Base-by-base conservation (phyloP, 2,329 filamentous ascomycete genomes). In the Curvularia lunata region DNA sequence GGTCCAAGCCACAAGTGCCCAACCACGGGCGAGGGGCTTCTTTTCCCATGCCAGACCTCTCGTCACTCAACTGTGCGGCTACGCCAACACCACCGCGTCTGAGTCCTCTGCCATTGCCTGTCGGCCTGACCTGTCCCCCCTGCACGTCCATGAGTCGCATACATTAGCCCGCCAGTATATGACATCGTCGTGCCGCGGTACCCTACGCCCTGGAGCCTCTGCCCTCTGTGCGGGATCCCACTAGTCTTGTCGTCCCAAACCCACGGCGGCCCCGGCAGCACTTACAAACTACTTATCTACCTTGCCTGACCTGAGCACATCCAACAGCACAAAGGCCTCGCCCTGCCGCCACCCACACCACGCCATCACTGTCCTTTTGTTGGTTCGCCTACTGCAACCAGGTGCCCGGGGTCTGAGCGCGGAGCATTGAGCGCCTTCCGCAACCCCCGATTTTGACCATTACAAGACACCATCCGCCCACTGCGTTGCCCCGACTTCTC, bases 61-160 rank as follows among this genome's bases (percentile, higher is more conserved):
- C 45, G 25, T 28, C 41, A 38, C n/a, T 43, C 46, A 49, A 18
- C 27, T 27, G 40, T 23, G 27, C 27, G 27, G 7, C 27, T 37
- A 30, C 32, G 45, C 28, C 47, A 41, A 27, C 38, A 37, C 50
- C 38, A 58, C 10, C 13, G 30, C 53, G 54, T 47, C 56, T n/a
- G 27, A 2, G 27, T 10, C 27, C 27, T 38, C 32, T 13, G 16
- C 30, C 21, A 25, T 19, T 25, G 23, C 25, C 9, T 25, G 23
- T 60, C 59, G 59, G 56, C 54, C 56, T 63, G 51, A 57, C 59
- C 25, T 42, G 27, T 10, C 56, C 49, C 45, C 47, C 40, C 56
- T 65, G 64, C 63, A 49, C 40, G 60, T 58, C 53, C 54, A 65
- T 66, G 62, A 65, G 52, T 64, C 63, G 61, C 32, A 50, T 48